phyloP scores from a whole-genome alignment of 164 flowering plant species.

The Buxus sempervirens region DNA sequence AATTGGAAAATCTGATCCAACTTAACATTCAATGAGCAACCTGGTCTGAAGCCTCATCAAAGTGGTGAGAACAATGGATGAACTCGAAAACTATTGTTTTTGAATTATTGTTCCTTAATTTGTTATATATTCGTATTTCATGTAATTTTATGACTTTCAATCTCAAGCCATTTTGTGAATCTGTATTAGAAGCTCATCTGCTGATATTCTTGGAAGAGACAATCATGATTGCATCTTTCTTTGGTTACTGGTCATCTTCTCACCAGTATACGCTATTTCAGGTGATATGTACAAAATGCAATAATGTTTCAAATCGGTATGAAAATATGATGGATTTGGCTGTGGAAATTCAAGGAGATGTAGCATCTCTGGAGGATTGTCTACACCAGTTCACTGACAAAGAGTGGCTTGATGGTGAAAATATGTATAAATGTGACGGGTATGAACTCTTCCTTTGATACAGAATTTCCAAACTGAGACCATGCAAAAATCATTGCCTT shows the following conservation, averaged over 20 bases:
- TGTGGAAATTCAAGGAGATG: conserved; percentile 94
- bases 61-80: no score
- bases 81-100: no score
- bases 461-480: neutral
- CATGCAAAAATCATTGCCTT: neutral
- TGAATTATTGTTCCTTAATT: no score
- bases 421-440: conserved; percentile 96
- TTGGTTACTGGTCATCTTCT: neutral
- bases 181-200: no score
- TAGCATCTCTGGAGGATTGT: conserved; percentile 80
- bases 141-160: no score
- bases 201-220: no score
- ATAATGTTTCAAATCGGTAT: conserved; percentile 68
- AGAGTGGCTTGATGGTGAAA: conserved; percentile 95
- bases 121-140: no score
- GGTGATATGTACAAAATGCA: conserved; percentile 81
- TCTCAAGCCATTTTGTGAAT: no score
- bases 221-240: neutral
- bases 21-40: no score
- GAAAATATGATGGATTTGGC: conserved; percentile 99
- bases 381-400: conserved; percentile 74
- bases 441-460: conserved; percentile 26
- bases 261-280: conserved; percentile 20
- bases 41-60: no score
- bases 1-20: no score